Conservation (phyloP, 257 asterid species). For the Capsicum chinense region DNA sequence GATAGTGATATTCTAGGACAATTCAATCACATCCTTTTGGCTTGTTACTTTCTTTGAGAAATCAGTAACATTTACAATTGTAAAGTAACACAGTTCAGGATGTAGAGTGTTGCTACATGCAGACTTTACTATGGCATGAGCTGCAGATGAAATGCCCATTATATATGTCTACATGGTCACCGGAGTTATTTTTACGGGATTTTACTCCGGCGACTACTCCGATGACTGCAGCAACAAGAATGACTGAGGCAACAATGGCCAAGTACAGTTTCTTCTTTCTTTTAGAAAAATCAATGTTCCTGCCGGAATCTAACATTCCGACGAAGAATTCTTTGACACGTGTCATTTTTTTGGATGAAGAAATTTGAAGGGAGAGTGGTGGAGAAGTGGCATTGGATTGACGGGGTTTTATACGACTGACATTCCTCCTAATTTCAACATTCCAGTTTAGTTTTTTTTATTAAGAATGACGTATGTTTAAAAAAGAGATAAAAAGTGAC, state of each 20-base stretch:
- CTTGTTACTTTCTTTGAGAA: constrained; percentile 40
- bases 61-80: constrained; percentile 48
- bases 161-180: not conserved
- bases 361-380: too few species aligned
- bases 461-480: too few species aligned
- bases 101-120: constrained; percentile 58
- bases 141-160: constrained; percentile 40
- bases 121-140: constrained; percentile 49
- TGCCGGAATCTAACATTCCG: constrained; percentile 43
- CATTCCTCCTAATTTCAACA: too few species aligned
- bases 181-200: constrained; percentile 29
- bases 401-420: too few species aligned
- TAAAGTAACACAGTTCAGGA: constrained; percentile 65
- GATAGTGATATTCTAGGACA: constrained; percentile 56
- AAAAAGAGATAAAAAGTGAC: too few species aligned
- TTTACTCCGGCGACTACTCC: constrained; percentile 42
- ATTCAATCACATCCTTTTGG: constrained; percentile 54
- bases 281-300: constrained; percentile 22
- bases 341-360: constrained; percentile 39
- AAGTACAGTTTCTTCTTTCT: constrained; percentile 36
- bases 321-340: constrained; percentile 33
- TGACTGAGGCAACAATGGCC: constrained; percentile 39
- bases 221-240: constrained; percentile 32
- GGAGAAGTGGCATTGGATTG: too few species aligned
- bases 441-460: too few species aligned